Conservation (phyloP, 2,329 filamentous ascomycete species). For the Monilinia fructigena region DNA sequence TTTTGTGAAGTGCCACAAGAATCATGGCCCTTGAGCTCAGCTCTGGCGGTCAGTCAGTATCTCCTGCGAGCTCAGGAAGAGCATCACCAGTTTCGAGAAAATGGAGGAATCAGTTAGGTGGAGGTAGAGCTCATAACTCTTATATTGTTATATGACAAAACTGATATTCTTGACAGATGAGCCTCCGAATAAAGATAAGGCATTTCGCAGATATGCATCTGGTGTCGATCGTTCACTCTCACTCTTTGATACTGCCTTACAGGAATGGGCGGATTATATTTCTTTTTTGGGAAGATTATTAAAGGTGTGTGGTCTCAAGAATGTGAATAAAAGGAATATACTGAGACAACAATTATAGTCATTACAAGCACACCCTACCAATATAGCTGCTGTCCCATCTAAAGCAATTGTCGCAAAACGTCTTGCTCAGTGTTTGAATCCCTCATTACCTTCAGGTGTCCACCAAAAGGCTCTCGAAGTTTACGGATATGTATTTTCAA, state of each 20-base stretch:
- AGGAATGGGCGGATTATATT: slow-evolving; percentile 99
- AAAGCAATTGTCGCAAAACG: slow-evolving; percentile 84
- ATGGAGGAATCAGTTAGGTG: slow-evolving; percentile 74
- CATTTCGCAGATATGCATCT: slow-evolving; percentile 84
- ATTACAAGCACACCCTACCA: slow-evolving; percentile 78
- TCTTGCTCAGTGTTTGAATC: slow-evolving; percentile 91
- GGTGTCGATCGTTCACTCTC: slow-evolving; percentile 83
- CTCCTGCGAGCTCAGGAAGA: slow-evolving; percentile 81
- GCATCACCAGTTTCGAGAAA: slow-evolving; percentile 72
- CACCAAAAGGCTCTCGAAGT: slow-evolving; percentile 97
- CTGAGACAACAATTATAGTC: slow-evolving; percentile 55
- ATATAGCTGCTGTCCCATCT: slow-evolving; percentile 71
- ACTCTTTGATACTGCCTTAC: slow-evolving; percentile 86
- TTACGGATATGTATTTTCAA: slow-evolving; percentile 83
- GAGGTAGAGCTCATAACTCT: slow-evolving; percentile 55
- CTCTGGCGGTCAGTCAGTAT: slow-evolving; percentile 58
- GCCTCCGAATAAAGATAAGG: slow-evolving; percentile 58
- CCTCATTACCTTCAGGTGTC: slow-evolving; percentile 87
- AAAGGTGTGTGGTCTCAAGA: slow-evolving; percentile 59
- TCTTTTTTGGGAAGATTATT: slow-evolving; percentile 88
- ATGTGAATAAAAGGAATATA: slow-evolving; percentile 24
- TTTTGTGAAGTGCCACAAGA: slow-evolving; percentile 33
- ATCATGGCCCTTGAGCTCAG: slow-evolving; percentile 65
- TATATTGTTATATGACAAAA: slow-evolving; percentile 5
- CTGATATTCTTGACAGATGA: slow-evolving; percentile 48